Evolutionary conservation across 805 yeast genomes (phyloP).

Genomic region (Suhomyces pyralidae): DNA sequence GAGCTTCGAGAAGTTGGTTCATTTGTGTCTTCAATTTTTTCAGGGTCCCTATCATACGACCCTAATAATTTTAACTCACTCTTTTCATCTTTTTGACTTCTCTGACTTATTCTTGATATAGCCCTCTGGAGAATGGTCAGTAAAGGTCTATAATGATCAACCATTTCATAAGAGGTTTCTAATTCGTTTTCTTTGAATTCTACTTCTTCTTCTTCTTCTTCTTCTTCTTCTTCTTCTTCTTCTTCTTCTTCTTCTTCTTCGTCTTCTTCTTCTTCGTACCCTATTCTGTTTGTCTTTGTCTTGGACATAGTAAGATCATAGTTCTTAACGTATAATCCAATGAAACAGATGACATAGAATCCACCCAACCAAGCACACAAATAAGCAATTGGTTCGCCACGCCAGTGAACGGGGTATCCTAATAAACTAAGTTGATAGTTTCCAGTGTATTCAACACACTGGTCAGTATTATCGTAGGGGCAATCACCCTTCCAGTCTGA

Average conservation of each 20-base stretch:
- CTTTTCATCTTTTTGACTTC: neutral
- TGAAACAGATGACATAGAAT: constrained; percentile 14
- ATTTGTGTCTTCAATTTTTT: neutral
- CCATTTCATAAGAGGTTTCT: neutral
- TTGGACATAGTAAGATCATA: constrained; percentile 23
- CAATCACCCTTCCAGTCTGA: constrained; percentile 61
- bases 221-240: constrained; percentile 10
- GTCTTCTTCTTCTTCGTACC: constrained; percentile 12
- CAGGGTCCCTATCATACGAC: neutral
- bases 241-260: constrained; percentile 10
- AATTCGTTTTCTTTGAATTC: neutral
- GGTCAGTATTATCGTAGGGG: constrained; percentile 22
- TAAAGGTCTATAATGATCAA: neutral
- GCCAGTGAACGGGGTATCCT: constrained; percentile 24
- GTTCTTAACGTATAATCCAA: constrained; percentile 15
- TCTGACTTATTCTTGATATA: neutral
- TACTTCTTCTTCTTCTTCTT: constrained; percentile 10
- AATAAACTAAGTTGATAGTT: constrained; percentile 17
- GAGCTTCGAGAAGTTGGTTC: neutral
- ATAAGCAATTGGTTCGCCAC: constrained; percentile 20
- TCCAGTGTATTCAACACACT: constrained; percentile 20
- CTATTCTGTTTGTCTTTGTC: constrained; percentile 19
- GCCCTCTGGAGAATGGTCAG: neutral
- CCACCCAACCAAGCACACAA: constrained; percentile 20
- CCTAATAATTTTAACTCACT: neutral